Evolutionary conservation across 768 basidiomycete genomes (phyloP).

Genomic region (Rhodotorula taiwanensis): DNA sequence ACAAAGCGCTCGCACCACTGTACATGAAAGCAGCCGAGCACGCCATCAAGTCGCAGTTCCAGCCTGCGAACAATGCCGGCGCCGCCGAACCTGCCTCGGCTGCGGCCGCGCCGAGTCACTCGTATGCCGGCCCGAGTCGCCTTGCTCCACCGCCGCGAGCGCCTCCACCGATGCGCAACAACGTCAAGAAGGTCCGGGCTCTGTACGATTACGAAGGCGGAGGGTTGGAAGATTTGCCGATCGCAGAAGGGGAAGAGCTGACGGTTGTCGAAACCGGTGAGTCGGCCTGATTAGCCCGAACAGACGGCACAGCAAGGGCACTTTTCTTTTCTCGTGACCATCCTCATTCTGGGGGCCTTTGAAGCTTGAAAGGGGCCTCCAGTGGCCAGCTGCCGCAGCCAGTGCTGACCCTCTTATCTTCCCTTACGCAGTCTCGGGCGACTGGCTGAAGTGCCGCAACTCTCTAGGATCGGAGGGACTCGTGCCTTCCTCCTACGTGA

Average conservation of each 20-base stretch:
- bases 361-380: no score
- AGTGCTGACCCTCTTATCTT: no score
- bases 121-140: no score
- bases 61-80: neutral
- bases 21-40: slow-evolving; percentile 5
- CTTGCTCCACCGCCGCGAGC: no score
- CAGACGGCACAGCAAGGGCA: no score
- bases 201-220: slow-evolving; percentile 25
- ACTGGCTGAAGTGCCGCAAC: slow-evolving; percentile 9
- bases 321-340: no score
- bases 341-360: neutral
- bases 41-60: slow-evolving; percentile 4
- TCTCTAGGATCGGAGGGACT: neutral
- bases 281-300: no score
- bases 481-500: neutral
- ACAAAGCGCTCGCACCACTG: neutral
- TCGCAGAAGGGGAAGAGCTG: slow-evolving; percentile 13
- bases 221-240: slow-evolving; percentile 14
- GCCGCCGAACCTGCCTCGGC: neutral
- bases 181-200: neutral
- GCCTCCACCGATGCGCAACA: neutral
- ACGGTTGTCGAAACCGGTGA: slow-evolving; percentile 14
- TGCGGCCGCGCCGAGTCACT: neutral
- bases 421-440: neutral
- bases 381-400: no score